Evolutionary conservation across 257 asterid genomes (phyloP), one percentile per base, ranked within the genome.

Genomic region (Solanum chiquidenum): DNA sequence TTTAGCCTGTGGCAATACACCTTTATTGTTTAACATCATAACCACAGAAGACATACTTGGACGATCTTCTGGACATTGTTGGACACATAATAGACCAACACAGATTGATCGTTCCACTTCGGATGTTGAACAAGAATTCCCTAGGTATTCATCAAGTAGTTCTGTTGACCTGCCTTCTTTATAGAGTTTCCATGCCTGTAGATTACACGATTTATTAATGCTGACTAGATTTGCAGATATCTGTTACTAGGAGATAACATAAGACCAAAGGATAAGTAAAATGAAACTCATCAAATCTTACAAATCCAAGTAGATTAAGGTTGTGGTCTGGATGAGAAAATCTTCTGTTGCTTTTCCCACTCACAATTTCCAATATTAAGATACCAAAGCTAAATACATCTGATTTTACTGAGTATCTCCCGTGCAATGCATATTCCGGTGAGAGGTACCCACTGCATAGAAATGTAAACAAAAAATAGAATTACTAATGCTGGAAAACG

Each of bases 321-420:
- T 40, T 86, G 82, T 90, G 91, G 55, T 86, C 91, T 6, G 46
- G 87, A 49, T 90, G 91, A 73, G 29, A 12, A 64, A 90, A 90
- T 27, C 40, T 74, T 83, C 89, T 83, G 88, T 88, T 91, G 86
- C 74, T 88, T 69, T 75, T 72, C 12, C 92, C 89, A 80, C 91
- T 89, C 44, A 89, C 58, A 23, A 91, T 88, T 80, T 91, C 92
- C 66, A 90, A 72, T 49, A 91, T 20, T 38, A 90, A 18, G 38
- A 91, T 89, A 12, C 91, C 92, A 3, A 90, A 85, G 52, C 92
- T 91, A 49, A 90, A 91, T 25, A 90, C 91, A 69, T 91, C 93
- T 49, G 91, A 88, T 82, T 91, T 91, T 21, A 74, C 88, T 21
- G 90, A 90, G 55, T 88, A 90, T 34, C 9, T 68, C 34, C 92